Evolutionary conservation across 495 filamentous ascomycete genomes (phyloP).

Genomic region (Podospora pseudopauciseta): DNA sequence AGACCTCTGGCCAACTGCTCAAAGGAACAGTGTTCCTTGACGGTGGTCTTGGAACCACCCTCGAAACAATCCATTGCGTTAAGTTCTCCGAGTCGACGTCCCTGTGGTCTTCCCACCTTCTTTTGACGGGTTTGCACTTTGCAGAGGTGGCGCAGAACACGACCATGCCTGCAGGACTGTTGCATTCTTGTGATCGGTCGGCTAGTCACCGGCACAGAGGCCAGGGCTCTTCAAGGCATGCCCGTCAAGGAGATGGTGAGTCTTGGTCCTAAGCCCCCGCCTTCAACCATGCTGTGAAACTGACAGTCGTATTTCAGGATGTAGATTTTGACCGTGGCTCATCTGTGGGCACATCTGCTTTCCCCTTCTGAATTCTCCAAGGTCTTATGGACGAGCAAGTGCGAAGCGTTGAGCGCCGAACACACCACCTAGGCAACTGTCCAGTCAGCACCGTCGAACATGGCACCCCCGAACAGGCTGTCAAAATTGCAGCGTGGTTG

Average conservation of each 20-base stretch:
- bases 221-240: too few species aligned
- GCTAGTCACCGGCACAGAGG: too few species aligned
- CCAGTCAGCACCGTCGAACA: neutral
- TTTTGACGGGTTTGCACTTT: slow-evolving; percentile 38
- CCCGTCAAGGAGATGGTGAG: too few species aligned
- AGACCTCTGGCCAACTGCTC: too few species aligned
- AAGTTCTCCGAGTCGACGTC: slow-evolving; percentile 47
- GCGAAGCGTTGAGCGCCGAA: neutral
- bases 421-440: neutral
- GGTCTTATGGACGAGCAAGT: neutral
- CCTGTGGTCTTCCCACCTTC: slow-evolving; percentile 63
- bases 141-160: too few species aligned
- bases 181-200: too few species aligned
- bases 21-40: slow-evolving; percentile 45
- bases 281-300: neutral
- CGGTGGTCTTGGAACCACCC: slow-evolving; percentile 63
- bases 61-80: slow-evolving; percentile 51
- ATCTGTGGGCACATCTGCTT: neutral
- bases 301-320: neutral
- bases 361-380: neutral
- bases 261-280: too few species aligned
- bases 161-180: too few species aligned
- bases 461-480: neutral
- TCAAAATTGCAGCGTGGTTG: too few species aligned
- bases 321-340: too few species aligned